These are phyloP conservation scores for Neopestalotiopsis rosae DNA, from an alignment of 2,329 filamentous ascomycete genomes.

Conservation along the genomic window DNA sequence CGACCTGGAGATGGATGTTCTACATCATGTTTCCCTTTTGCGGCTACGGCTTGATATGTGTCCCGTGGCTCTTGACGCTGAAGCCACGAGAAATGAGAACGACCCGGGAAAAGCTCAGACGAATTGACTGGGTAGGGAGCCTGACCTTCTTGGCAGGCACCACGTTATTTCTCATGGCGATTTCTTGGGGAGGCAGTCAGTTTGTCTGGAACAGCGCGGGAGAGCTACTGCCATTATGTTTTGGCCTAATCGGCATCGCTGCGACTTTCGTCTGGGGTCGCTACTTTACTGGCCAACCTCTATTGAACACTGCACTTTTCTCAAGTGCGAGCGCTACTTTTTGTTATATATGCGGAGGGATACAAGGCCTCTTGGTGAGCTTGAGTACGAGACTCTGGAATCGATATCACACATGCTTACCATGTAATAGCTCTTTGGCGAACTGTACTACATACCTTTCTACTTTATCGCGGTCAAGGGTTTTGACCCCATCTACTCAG, in stretches of 20 bases:
- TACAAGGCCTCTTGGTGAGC: conserved; percentile 20
- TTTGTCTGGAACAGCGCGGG: conserved; percentile 17
- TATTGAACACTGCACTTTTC: conserved; percentile 18
- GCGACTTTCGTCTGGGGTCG: conserved; percentile 19
- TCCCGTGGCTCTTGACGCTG: conserved; percentile 43
- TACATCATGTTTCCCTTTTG: conserved; percentile 40
- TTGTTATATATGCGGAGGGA: conserved; percentile 19
- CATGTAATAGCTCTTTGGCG: conserved; percentile 4
- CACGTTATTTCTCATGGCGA: conserved; percentile 16
- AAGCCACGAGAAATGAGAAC: conserved; percentile 9
- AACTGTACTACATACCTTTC: conserved; percentile 20
- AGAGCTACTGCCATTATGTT: conserved; percentile 14
- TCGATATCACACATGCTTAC: no score
- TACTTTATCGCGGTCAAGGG: conserved; percentile 17
- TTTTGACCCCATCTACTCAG: conserved; percentile 4
- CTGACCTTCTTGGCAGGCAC: conserved; percentile 22
- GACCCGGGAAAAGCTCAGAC: conserved; percentile 11
- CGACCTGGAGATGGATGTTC: conserved; percentile 37
- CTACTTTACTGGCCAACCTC: conserved; percentile 14
- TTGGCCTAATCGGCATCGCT: conserved; percentile 19
- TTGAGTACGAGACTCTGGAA: no score
- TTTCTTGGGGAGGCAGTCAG: conserved; percentile 23
- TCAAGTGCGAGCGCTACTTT: conserved; percentile 14
- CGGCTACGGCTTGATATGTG: conserved; percentile 30
- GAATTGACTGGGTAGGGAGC: conserved; percentile 21